Conservation (phyloP, 805 yeast genomes). For the Metschnikowia cerradonensis region DNA sequence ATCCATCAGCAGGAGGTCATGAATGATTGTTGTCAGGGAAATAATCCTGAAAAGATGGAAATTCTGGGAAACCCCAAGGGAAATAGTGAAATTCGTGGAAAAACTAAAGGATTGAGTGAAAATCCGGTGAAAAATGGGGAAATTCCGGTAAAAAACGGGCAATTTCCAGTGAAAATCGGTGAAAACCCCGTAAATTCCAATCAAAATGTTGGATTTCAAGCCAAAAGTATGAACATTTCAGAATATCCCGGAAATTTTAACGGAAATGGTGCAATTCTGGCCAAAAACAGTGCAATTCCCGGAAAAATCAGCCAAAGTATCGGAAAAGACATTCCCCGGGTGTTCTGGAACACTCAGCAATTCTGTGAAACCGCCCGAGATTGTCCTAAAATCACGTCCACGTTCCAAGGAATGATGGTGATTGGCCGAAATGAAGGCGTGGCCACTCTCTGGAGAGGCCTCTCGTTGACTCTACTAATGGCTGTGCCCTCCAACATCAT, state of each 20-base stretch:
- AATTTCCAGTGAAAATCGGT: no score
- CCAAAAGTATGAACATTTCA: no score
- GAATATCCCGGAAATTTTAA: no score
- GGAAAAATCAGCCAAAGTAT: no score
- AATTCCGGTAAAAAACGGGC: no score
- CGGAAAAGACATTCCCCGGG: constrained; percentile 4
- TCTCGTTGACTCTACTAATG: constrained; percentile 78
- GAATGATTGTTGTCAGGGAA: constrained; percentile 9
- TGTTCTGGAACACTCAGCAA: constrained; percentile 33
- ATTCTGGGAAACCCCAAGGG: background rate
- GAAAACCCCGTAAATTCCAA: no score
- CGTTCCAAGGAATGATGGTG: constrained; percentile 65
- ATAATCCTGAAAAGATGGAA: background rate
- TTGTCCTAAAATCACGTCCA: constrained; percentile 58
- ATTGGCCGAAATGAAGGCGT: constrained; percentile 74
- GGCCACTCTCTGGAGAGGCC: constrained; percentile 81
- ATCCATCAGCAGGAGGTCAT: constrained; percentile 73
- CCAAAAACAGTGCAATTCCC: no score
- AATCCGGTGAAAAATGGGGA: no score
- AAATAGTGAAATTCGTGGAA: background rate
- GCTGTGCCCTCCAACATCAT: constrained; percentile 91
- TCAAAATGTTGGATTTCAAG: no score
- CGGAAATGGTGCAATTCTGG: no score
- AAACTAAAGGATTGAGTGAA: no score
- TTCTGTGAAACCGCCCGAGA: constrained; percentile 34